Evolutionary conservation across 2,329 filamentous ascomycete species (phyloP).

Genomic region (Ophiostoma sp.): DNA sequence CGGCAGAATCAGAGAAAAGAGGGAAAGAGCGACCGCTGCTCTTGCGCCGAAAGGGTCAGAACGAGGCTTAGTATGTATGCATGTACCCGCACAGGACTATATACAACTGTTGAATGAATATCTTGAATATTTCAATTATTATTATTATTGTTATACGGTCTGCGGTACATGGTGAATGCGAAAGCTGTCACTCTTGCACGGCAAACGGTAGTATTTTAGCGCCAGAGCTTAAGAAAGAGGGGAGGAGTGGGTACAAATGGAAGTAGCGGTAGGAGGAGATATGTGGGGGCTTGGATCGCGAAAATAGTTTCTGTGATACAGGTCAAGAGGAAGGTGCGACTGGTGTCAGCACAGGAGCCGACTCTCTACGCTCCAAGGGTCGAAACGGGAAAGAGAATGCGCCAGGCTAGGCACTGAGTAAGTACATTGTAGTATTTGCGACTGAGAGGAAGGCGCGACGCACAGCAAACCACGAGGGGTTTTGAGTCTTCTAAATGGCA

Average conservation of each 20-base stretch:
- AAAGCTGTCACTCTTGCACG: not conserved
- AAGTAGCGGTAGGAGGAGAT: not conserved
- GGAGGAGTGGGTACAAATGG: not conserved
- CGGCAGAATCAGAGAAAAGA: not conserved
- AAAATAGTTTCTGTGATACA: too few relatives aligned
- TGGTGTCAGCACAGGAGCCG: not conserved
- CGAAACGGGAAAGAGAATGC: constrained; percentile 14
- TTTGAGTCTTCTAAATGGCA: not conserved
- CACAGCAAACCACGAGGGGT: not conserved
- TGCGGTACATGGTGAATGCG: not conserved
- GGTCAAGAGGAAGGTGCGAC: not conserved
- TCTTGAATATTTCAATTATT: too few relatives aligned
- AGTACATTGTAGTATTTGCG: too few relatives aligned
- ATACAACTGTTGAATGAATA: too few relatives aligned
- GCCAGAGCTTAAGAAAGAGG: not conserved
- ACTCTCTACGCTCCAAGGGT: not conserved
- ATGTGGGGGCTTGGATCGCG: not conserved
- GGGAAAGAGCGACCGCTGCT: not conserved
- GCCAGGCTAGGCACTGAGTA: not conserved
- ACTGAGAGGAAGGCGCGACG: not conserved
- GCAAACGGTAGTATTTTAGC: constrained; percentile 8
- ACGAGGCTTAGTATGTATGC: not conserved
- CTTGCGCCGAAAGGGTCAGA: not conserved
- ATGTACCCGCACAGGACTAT: too few relatives aligned
- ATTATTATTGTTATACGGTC: too few relatives aligned